phyloP scores from a whole-genome alignment of 2,329 filamentous ascomycete genomes.

The Penicillium sp. region DNA sequence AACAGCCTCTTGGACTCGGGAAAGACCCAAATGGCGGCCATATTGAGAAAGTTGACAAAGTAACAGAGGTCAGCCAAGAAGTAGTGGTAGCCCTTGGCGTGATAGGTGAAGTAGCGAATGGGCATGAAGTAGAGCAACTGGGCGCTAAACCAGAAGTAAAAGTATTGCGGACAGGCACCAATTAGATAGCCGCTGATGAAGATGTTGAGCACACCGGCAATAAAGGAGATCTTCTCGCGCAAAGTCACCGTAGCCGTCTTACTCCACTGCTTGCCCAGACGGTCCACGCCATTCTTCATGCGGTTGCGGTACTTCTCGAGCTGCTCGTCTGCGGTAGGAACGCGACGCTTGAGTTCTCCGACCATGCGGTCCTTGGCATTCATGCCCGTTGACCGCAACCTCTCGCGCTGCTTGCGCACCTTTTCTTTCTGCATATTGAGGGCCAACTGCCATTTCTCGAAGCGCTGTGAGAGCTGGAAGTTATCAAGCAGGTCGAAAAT shows the following conservation, averaged over 20 bases:
- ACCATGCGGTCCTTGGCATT: conserved; percentile 84
- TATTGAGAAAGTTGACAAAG: conserved; percentile 85
- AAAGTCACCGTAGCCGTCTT: conserved; percentile 82
- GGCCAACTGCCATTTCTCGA: conserved; percentile 84
- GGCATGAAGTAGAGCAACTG: conserved; percentile 96
- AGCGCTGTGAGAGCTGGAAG: conserved; percentile 77
- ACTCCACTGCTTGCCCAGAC: conserved; percentile 78
- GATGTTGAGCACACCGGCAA: conserved; percentile 93
- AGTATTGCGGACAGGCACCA: conserved; percentile 76
- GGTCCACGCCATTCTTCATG: conserved; percentile 85
- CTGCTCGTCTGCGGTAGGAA: conserved; percentile 85
- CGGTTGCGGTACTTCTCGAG: conserved; percentile 83
- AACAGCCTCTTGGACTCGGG: conserved; percentile 86
- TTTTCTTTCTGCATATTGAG: conserved; percentile 79
- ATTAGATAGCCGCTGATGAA: conserved; percentile 94
- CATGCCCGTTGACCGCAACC: conserved; percentile 67
- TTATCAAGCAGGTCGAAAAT: conserved; percentile 94
- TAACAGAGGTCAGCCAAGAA: conserved; percentile 97
- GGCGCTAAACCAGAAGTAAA: conserved; percentile 86
- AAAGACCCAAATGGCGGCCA: conserved; percentile 84
- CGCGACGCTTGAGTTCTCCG: conserved; percentile 82
- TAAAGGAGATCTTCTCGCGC: conserved; percentile 93
- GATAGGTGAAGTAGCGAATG: conserved; percentile 86
- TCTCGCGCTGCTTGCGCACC: conserved; percentile 76
- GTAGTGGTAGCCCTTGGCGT: conserved; percentile 88